phyloP scores from a whole-genome alignment of 2,329 filamentous ascomycete species.

The Fusarium newnesense region DNA sequence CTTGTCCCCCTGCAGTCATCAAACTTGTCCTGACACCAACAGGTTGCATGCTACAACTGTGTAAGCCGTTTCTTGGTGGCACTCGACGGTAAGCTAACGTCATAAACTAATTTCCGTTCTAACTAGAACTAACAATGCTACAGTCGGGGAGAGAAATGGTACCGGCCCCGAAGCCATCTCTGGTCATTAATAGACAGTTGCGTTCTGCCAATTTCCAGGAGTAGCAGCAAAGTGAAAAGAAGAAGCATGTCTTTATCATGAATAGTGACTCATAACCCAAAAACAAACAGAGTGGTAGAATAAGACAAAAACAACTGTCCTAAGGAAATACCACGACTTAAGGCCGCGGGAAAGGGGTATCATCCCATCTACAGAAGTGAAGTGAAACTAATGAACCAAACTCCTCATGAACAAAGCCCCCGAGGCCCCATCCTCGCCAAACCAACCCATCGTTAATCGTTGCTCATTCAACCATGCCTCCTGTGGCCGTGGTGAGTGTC shows the following conservation, averaged over 20 bases:
- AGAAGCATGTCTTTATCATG: neutral
- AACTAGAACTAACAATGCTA: constrained; percentile 42
- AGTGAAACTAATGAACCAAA: constrained; percentile 36
- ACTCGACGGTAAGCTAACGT: constrained; percentile 70
- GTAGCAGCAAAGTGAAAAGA: constrained; percentile 3
- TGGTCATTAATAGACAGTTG: constrained; percentile 46
- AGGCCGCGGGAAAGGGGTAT: constrained; percentile 51
- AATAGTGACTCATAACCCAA: neutral
- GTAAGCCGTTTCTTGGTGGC: constrained; percentile 87
- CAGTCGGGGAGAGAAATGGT: constrained; percentile 68
- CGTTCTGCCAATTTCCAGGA: constrained; percentile 5
- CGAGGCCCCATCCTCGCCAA: constrained; percentile 21
- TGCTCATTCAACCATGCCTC: constrained; percentile 36
- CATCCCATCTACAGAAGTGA: constrained; percentile 51
- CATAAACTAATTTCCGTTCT: constrained; percentile 10
- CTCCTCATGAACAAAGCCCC: constrained; percentile 27
- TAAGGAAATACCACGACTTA: constrained; percentile 26
- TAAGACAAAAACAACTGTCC: constrained; percentile 5
- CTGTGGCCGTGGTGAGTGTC: constrained; percentile 16
- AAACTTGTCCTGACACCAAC: constrained; percentile 26
- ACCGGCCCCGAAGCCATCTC: constrained; percentile 58
- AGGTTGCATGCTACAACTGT: constrained; percentile 82
- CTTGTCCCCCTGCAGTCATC: neutral
- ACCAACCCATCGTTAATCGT: constrained; percentile 42
- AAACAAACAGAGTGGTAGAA: neutral